Percentiles rank a stretch among this genome's conserved stretches.
phyloP scores from a whole-genome alignment of 192 early-diverging fungal species.

The Mortierella antarctica region DNA sequence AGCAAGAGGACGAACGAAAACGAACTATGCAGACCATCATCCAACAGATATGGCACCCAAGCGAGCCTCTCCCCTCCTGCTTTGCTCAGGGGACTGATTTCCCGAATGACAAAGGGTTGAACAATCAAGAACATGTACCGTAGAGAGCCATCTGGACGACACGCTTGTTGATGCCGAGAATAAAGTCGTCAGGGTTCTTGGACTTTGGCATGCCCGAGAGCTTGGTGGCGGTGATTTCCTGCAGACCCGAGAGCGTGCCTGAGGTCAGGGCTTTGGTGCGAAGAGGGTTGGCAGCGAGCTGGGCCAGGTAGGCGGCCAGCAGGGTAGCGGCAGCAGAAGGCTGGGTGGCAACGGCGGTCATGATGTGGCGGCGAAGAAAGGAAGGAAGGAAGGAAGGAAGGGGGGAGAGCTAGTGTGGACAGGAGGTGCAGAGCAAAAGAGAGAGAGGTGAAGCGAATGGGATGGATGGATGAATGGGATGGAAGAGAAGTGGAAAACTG shows the following conservation, averaged over 20 bases:
- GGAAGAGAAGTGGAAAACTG: no score
- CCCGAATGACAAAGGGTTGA: neutral
- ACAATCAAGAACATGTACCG: conserved; percentile 55
- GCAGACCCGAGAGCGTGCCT: conserved; percentile 78
- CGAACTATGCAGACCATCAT: no score
- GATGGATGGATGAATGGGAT: neutral
- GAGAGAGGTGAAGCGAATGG: conserved; percentile 3
- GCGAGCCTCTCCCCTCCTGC: neutral
- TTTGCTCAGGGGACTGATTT: neutral
- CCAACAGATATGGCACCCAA: neutral
- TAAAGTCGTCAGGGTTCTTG: conserved; percentile 58
- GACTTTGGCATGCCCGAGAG: conserved; percentile 58
- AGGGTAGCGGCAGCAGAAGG: conserved; percentile 47
- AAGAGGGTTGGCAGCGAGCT: conserved; percentile 74
- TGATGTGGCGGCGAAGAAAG: conserved; percentile 5
- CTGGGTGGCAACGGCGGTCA: conserved; percentile 40
- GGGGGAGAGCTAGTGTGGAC: neutral
- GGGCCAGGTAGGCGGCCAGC: conserved; percentile 69
- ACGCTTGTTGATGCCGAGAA: conserved; percentile 66
- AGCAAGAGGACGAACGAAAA: no score
- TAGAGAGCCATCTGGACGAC: conserved; percentile 86
- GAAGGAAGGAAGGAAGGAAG: conserved; percentile 5
- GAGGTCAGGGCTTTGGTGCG: conserved; percentile 85
- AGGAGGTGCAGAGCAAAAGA: neutral
- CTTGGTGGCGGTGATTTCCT: conserved; percentile 81